Conservation (phyloP, 129 eudicot species). For the Smallanthus sonchifolius region DNA sequence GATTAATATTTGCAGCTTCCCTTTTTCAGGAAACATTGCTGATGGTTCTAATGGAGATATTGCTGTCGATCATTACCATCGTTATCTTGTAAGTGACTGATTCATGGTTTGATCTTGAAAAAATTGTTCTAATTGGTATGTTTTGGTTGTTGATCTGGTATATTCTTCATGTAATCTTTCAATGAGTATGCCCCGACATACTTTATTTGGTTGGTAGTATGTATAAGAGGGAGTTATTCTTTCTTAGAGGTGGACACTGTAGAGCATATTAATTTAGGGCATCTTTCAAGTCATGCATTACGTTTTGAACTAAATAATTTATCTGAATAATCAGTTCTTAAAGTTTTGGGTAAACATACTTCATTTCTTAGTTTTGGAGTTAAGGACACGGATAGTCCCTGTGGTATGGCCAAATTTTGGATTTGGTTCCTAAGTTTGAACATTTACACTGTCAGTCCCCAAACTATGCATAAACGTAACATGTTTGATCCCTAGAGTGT, state of each 20-base stretch:
- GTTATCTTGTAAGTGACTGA: slow-evolving; percentile 42
- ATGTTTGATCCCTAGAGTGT: no score
- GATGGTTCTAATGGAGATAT: slow-evolving; percentile 78
- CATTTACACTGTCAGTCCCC: no score
- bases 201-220: background rate
- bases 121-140: background rate
- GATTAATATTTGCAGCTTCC: background rate
- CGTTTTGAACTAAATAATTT: background rate
- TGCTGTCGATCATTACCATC: slow-evolving; percentile 69
- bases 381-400: no score
- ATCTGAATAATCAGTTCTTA: background rate
- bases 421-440: no score
- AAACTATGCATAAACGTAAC: no score
- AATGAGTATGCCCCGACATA: slow-evolving; percentile 6
- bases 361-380: no score
- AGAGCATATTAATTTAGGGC: background rate
- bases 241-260: background rate
- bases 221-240: background rate
- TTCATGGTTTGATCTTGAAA: background rate
- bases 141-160: background rate
- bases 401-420: no score
- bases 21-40: slow-evolving; percentile 41
- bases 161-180: background rate
- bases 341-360: background rate
- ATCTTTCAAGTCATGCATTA: background rate